These are phyloP conservation scores for Amoeboaphelidium occidentale DNA, from an alignment of 371 early-diverging fungal species.

Conservation along the genomic window DNA sequence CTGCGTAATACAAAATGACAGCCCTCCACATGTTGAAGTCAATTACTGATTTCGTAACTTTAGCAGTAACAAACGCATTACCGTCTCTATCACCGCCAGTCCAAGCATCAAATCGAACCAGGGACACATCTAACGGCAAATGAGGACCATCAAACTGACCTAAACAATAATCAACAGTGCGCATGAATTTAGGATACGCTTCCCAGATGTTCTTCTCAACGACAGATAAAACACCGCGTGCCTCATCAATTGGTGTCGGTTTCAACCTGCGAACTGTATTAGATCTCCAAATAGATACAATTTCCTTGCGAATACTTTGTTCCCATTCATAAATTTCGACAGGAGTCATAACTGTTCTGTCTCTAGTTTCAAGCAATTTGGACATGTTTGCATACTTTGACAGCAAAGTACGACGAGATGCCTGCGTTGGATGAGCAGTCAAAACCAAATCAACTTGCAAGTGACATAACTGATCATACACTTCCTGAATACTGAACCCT, in stretches of 20 bases:
- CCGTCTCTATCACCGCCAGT: constrained; percentile 13
- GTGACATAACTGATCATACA: constrained; percentile 5
- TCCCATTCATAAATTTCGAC: constrained; percentile 3
- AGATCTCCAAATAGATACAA: constrained; percentile 7
- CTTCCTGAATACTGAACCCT: constrained; percentile 6
- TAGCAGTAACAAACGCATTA: constrained; percentile 9
- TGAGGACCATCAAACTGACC: constrained; percentile 4
- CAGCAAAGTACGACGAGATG: constrained; percentile 7
- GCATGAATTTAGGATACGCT: constrained; percentile 5
- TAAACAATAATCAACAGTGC: constrained; percentile 6
- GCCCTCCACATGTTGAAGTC: constrained; percentile 10
- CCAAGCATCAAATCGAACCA: constrained; percentile 9
- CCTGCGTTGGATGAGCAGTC: constrained; percentile 12
- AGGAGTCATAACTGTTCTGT: constrained; percentile 9
- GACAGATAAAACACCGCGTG: constrained; percentile 8
- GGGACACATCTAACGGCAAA: constrained; percentile 3
- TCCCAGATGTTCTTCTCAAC: constrained; percentile 8
- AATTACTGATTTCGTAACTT: constrained; percentile 9
- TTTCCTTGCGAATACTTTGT: constrained; percentile 4
- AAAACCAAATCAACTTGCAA: constrained; percentile 6
- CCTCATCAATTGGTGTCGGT: constrained; percentile 10
- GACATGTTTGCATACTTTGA: constrained; percentile 9
- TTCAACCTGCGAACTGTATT: constrained; percentile 11
- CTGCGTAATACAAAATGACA: constrained; percentile 6
- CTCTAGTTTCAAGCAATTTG: constrained; percentile 5